A percentile compares a stretch with the other conserved stretches of the same genome.
These are phyloP conservation scores for Penicillium sp. DNA, from an alignment of 2,329 filamentous ascomycete species.

Conservation along the genomic window DNA sequence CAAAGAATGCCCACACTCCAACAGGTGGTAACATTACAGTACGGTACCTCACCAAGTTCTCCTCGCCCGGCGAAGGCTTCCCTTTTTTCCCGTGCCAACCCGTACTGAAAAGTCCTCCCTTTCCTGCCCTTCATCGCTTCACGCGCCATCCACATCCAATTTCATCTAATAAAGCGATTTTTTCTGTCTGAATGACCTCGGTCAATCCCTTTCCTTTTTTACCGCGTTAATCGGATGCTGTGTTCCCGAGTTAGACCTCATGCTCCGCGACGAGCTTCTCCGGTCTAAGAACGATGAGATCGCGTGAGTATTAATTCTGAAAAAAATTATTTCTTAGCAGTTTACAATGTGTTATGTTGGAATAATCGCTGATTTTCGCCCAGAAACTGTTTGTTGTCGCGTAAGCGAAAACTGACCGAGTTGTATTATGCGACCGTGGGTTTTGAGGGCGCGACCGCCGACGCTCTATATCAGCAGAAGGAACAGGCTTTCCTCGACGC, in stretches of 20 bases:
- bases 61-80: not conserved
- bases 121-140: conserved; percentile 33
- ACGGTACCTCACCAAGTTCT: conserved; percentile 5
- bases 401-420: conserved; percentile 86
- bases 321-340: conserved; percentile 14
- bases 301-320: conserved; percentile 42
- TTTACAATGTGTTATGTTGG: conserved; percentile 13
- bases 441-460: conserved; percentile 46
- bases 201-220: conserved; percentile 38
- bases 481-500: conserved; percentile 53
- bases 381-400: conserved; percentile 62
- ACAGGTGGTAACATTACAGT: conserved; percentile 5
- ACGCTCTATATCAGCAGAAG: conserved; percentile 47
- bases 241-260: conserved; percentile 45
- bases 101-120: conserved; percentile 34
- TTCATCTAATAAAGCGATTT: conserved; percentile 45
- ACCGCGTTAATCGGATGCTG: conserved; percentile 49
- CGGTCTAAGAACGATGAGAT: conserved; percentile 49
- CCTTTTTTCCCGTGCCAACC: conserved; percentile 21
- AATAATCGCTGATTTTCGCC: conserved; percentile 36
- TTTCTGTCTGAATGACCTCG: conserved; percentile 42
- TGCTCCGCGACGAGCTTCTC: conserved; percentile 48
- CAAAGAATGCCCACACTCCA: not conserved
- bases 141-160: conserved; percentile 37
- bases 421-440: conserved; percentile 74